phyloP scores from a whole-genome alignment of 495 filamentous ascomycete genomes.

The Cryomyces antarcticus region DNA sequence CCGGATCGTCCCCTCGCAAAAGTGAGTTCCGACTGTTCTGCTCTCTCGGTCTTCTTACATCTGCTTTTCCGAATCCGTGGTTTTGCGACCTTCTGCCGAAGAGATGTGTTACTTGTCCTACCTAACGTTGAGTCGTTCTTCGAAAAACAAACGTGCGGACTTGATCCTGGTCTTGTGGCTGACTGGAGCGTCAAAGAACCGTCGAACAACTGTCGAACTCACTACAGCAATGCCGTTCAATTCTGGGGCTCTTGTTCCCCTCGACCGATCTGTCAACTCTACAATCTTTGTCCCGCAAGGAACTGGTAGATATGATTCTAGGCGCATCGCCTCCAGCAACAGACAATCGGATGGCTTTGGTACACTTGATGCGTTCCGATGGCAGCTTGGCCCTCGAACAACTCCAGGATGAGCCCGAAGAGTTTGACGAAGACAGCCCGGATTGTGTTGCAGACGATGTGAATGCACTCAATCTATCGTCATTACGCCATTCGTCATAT shows the following conservation, averaged over 20 bases:
- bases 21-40: slow-evolving; percentile 15
- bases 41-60: too few species aligned
- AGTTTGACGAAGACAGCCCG: slow-evolving; percentile 6
- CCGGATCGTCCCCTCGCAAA: slow-evolving; percentile 17
- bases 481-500: slow-evolving; percentile 53
- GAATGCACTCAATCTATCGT: slow-evolving; percentile 55
- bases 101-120: too few species aligned
- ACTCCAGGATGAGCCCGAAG: slow-evolving; percentile 17
- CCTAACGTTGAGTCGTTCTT: too few species aligned
- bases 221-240: slow-evolving; percentile 12
- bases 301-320: slow-evolving; percentile 26
- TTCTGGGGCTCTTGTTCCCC: slow-evolving; percentile 27
- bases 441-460: slow-evolving; percentile 59
- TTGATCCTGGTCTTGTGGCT: too few species aligned
- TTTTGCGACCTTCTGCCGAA: too few species aligned
- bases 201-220: slow-evolving; percentile 2
- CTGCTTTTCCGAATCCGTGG: too few species aligned
- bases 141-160: too few species aligned
- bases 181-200: too few species aligned
- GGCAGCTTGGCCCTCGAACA: slow-evolving; percentile 16
- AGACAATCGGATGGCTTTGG: slow-evolving; percentile 1
- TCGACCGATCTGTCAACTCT: slow-evolving; percentile 25
- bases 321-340: slow-evolving; percentile 8
- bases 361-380: slow-evolving; percentile 2
- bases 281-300: slow-evolving; percentile 25